Conservation (phyloP, 805 yeast species). For the Maudiozyma saulgeensis region DNA sequence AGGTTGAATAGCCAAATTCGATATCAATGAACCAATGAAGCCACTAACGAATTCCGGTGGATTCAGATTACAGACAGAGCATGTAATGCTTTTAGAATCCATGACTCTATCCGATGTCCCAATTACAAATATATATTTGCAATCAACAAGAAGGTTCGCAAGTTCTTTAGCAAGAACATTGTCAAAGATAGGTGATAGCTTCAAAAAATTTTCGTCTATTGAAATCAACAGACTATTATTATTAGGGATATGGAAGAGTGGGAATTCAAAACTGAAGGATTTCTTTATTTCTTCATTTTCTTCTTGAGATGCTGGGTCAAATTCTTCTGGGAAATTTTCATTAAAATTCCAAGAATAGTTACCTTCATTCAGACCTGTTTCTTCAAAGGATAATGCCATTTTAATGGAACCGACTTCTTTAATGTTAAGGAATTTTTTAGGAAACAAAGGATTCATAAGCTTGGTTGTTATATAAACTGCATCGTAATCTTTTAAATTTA, state of each 20-base stretch:
- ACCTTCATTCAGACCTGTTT: background rate
- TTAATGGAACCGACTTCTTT: slow-evolving; percentile 12
- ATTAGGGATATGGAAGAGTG: slow-evolving; percentile 11
- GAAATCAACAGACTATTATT: slow-evolving; percentile 14
- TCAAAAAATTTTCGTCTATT: slow-evolving; percentile 24
- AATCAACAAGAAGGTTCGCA: slow-evolving; percentile 25
- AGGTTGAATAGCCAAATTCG: slow-evolving; percentile 16
- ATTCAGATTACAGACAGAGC: slow-evolving; percentile 27
- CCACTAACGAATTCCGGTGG: slow-evolving; percentile 63
- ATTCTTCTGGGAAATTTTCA: slow-evolving; percentile 22
- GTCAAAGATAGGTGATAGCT: slow-evolving; percentile 29
- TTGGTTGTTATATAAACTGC: slow-evolving; percentile 18
- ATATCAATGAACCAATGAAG: slow-evolving; percentile 37
- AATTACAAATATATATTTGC: slow-evolving; percentile 20
- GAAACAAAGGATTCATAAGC: slow-evolving; percentile 23
- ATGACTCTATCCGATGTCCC: slow-evolving; percentile 26
- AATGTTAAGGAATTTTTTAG: slow-evolving; percentile 9
- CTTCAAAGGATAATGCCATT: slow-evolving; percentile 6
- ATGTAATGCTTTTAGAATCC: slow-evolving; percentile 15
- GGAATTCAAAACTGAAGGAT: slow-evolving; percentile 10
- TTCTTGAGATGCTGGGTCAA: slow-evolving; percentile 10
- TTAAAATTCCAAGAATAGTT: slow-evolving; percentile 16
- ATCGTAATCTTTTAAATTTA: slow-evolving; percentile 10
- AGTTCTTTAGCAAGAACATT: slow-evolving; percentile 24
- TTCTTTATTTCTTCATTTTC: slow-evolving; percentile 4